Conservation (phyloP, 2,329 filamentous ascomycete species). For the Boeremia lycopersici region DNA sequence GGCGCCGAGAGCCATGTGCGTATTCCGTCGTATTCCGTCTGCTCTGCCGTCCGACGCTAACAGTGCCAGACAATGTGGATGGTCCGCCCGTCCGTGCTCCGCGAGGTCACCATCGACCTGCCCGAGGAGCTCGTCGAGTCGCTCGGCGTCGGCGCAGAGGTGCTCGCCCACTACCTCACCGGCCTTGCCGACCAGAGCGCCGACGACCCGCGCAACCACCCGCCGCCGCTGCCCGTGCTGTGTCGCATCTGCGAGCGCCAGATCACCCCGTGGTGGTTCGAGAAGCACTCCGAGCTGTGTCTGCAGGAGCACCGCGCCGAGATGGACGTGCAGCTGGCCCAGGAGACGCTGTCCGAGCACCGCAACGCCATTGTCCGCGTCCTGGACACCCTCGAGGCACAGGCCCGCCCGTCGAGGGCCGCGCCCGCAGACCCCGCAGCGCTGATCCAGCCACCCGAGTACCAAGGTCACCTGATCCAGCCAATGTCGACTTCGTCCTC, state of each 20-base stretch:
- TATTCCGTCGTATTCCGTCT: conserved; percentile 44
- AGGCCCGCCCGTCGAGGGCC: conserved; percentile 66
- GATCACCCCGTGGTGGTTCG: conserved; percentile 99
- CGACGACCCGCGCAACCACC: conserved; percentile 74
- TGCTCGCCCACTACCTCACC: conserved; percentile 92
- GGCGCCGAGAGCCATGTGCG: conserved; percentile 89
- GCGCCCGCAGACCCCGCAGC: conserved; percentile 56
- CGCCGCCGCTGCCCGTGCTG: conserved; percentile 82
- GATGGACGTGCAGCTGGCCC: conserved; percentile 96
- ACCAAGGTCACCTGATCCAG: conserved; percentile 86
- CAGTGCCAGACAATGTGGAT: conserved; percentile 95
- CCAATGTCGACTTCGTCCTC: conserved; percentile 70
- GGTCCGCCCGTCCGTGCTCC: conserved; percentile 87
- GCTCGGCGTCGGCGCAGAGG: conserved; percentile 90
- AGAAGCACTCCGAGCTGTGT: conserved; percentile 97
- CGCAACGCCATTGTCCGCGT: conserved; percentile 94
- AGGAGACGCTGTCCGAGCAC: conserved; percentile 90
- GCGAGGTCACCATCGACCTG: conserved; percentile 95
- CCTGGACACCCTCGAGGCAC: conserved; percentile 85
- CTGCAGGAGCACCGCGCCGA: conserved; percentile 95
- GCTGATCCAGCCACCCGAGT: conserved; percentile 69
- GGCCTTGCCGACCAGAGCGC: conserved; percentile 82
- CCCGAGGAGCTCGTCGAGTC: conserved; percentile 89
- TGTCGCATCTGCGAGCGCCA: conserved; percentile 98
- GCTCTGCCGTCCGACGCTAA: conserved; percentile 24